Base-by-base conservation (phyloP, 2,329 filamentous ascomycete species). In the Trichophyton equinum region DNA sequence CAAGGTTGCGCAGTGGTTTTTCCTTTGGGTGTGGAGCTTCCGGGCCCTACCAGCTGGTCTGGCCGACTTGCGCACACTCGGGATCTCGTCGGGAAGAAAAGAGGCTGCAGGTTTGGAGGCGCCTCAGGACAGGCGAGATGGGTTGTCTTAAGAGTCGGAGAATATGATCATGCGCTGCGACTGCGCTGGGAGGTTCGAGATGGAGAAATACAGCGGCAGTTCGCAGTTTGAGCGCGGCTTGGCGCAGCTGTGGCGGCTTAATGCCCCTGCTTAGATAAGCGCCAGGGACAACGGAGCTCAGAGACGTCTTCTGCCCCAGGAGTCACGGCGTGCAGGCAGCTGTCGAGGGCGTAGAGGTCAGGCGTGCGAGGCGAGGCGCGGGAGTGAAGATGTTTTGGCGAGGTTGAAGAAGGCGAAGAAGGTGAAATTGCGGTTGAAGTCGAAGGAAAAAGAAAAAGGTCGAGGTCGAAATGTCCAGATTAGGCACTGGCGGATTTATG, bases 201-300 rank as follows among this genome's bases (percentile, higher is more conserved):
- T 55, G 51, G 51, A 55, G 51, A 55, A 51, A 53, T 55, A n/a
- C 20, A 55, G 51, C 51, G 51, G 51, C 51, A 55, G 51, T 55
- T 55, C 51, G 51, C 30, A 55, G 51, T 36, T 27, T 30, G 40
- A 55, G 51, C 51, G 51, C 51, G 51, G 51, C 51, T 55, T 55
- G 51, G 51, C 51, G 51, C 51, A 55, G 27, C 51, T 9, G 51
- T 55, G 51, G 51, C 51, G 51, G 15, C 22, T n/a, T 33, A 11
- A 27, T 9, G 46, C 46, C 51, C 51, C 51, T 55, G 51, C 51
- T 55, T 33, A 55, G 46, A 55, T 55, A 55, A 55, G 51, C 51
- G 51, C 51, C 51, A 55, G 51, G 51, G 51, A 51, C 46, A 13
- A 22, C 3, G 20, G 13, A 13, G 11, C 20, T 22, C 8, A 15